Conservation (phyloP, 2,329 filamentous ascomycete genomes). For the Sclerotinia subarctica region DNA sequence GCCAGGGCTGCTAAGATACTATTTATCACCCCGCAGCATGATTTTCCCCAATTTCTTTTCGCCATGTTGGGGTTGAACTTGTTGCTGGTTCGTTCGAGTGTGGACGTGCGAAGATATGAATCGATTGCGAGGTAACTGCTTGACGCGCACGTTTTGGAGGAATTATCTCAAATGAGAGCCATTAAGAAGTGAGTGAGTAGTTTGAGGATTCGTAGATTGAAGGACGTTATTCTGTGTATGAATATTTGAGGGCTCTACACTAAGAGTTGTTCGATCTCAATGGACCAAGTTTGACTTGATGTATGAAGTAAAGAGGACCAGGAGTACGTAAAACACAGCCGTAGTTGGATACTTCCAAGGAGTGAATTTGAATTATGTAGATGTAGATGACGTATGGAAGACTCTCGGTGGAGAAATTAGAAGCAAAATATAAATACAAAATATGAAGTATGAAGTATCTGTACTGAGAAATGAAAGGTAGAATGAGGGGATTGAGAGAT, state of each 20-base stretch:
- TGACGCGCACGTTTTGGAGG: not conserved
- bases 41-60: constrained; percentile 30
- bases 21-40: constrained; percentile 33
- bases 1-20: constrained; percentile 34
- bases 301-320: not conserved
- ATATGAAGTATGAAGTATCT: constrained; percentile 8
- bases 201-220: constrained; percentile 21
- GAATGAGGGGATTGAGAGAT: not conserved
- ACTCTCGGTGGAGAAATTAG: constrained; percentile 24
- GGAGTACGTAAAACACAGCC: constrained; percentile 7
- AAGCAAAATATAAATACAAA: not conserved
- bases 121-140: not conserved
- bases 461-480: not conserved
- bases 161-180: not conserved
- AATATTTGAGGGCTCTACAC: not conserved
- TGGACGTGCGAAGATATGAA: not conserved
- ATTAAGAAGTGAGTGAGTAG: constrained; percentile 1
- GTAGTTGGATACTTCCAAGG: constrained; percentile 22
- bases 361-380: not conserved
- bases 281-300: not conserved
- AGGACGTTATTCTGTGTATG: constrained; percentile 5
- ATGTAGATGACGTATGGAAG: constrained; percentile 17
- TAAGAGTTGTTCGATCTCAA: not conserved
- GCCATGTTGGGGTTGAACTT: constrained; percentile 27
- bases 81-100: not conserved